Percentiles rank a stretch among this genome's conserved stretches.
Conservation (phyloP, 495 filamentous ascomycete species). For the Lindgomyces ingoldianus region DNA sequence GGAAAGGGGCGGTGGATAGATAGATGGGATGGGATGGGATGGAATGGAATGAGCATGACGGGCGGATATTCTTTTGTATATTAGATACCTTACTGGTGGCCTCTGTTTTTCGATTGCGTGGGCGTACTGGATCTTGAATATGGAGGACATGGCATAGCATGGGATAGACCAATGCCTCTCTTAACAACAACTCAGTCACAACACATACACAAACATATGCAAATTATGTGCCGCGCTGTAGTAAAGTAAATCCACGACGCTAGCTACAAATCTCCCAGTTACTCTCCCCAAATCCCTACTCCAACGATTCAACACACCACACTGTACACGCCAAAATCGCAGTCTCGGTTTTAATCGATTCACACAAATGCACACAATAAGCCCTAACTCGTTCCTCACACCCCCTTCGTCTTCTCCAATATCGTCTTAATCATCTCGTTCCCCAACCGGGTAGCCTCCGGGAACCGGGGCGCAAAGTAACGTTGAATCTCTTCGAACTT, state of each 20-base stretch:
- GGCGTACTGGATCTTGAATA: background rate
- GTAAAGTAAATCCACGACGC: no score
- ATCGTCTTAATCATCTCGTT: slow-evolving; percentile 98
- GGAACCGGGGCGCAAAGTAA: slow-evolving; percentile 89
- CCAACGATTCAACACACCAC: background rate
- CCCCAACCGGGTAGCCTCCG: slow-evolving; percentile 78
- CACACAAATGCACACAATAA: no score
- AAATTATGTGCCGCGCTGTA: no score
- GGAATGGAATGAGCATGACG: background rate
- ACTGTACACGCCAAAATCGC: no score
- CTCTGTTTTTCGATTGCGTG: background rate
- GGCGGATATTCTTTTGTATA: background rate
- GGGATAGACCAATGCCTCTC: background rate
- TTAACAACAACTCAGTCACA: background rate
- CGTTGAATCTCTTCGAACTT: slow-evolving; percentile 83
- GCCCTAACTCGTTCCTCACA: background rate
- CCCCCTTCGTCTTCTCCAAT: slow-evolving; percentile 66
- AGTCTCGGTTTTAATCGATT: no score
- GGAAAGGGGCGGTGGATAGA: background rate
- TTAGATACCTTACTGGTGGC: background rate
- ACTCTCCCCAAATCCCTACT: no score
- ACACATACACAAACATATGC: background rate
- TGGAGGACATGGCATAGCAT: background rate
- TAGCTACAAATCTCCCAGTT: no score
- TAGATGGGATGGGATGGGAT: background rate